phyloP scores from a whole-genome alignment of 352 stramenopile species.

The Plasmopara muralis region DNA sequence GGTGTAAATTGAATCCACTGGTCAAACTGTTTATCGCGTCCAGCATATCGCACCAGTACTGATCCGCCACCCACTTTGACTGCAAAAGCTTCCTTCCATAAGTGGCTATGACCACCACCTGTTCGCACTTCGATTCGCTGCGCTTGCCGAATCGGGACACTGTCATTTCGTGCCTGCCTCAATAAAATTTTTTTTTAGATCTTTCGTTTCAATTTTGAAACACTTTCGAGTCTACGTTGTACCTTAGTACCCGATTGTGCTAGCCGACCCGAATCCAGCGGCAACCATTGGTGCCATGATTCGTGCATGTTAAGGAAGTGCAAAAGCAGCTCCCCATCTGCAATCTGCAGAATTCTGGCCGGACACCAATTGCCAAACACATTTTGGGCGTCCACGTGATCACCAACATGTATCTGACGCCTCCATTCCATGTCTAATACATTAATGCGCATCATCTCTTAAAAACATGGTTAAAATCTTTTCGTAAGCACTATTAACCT shows the following conservation, averaged over 20 bases:
- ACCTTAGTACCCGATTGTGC: constrained; percentile 55
- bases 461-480: neutral
- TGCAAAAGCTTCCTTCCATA: constrained; percentile 66
- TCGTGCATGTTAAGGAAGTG: constrained; percentile 83
- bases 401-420: constrained; percentile 50
- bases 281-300: constrained; percentile 61
- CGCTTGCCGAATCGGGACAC: constrained; percentile 46
- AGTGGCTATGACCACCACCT: constrained; percentile 22
- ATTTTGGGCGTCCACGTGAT: constrained; percentile 72
- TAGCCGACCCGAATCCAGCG: constrained; percentile 55
- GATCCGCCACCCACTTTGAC: constrained; percentile 37
- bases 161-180: constrained; percentile 46
- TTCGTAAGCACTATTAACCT: constrained; percentile 2
- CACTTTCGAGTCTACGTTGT: neutral
- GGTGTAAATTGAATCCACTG: constrained; percentile 67
- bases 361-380: constrained; percentile 82
- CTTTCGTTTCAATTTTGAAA: too few species aligned
- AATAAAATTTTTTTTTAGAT: too few species aligned
- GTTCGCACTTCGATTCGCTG: constrained; percentile 67
- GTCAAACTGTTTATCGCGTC: constrained; percentile 58
- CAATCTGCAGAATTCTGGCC: constrained; percentile 47
- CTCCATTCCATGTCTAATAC: constrained; percentile 65
- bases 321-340: constrained; percentile 54
- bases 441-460: constrained; percentile 82
- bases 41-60: constrained; percentile 61